Evolutionary conservation across 2,329 filamentous ascomycete genomes (phyloP), one percentile per base, ranked within the genome.

Genomic region (Pseudocercospora pini-densiflorae): DNA sequence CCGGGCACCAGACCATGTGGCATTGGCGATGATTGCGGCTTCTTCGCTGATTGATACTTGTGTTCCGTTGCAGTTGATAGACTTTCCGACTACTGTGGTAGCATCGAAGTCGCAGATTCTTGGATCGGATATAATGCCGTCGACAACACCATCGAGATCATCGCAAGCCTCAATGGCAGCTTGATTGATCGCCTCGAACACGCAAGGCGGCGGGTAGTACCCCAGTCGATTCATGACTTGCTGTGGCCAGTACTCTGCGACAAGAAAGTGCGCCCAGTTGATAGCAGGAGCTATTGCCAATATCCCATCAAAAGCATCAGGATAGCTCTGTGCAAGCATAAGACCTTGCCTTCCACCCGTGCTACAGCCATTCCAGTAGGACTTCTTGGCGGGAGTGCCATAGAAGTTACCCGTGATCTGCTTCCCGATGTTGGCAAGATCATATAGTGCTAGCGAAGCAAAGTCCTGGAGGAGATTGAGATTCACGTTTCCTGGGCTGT

Each of bases 241-340:
- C 59, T 75, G 71, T 10, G 72, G 53, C 72, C 71, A 77, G 57
- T 62, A 71, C 10, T 68, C 67, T 1, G 72, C 69, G 5, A 68
- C 33, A 2, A 74, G 40, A 27, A 75, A 72, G 5, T 54, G 62
- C 2, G 49, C 57, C 74, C 72, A 77, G 51, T 79, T 75, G 54
- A 79, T 74, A 0, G 78, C 79, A 10, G 79, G 79, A 0, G 78
- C 74, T 2, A 68, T 59, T 5, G 79, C 80, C 3, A 78, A 43
- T 53, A 82, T 80, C 6, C 79, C 78, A 69, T 81, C 78, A 61
- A 76, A 81, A 3, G 66, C 69, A 3, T 74, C 63, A 1, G 79
- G 78, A 62, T 77, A 66, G 75, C 74, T 61, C 60, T 80, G 76
- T 1, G 79, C 78, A 10, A 76, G 29, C 71, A 75, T 76, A 2